Base-by-base conservation (phyloP, 345 rosid genomes). In the Geranium rotundifolium region DNA sequence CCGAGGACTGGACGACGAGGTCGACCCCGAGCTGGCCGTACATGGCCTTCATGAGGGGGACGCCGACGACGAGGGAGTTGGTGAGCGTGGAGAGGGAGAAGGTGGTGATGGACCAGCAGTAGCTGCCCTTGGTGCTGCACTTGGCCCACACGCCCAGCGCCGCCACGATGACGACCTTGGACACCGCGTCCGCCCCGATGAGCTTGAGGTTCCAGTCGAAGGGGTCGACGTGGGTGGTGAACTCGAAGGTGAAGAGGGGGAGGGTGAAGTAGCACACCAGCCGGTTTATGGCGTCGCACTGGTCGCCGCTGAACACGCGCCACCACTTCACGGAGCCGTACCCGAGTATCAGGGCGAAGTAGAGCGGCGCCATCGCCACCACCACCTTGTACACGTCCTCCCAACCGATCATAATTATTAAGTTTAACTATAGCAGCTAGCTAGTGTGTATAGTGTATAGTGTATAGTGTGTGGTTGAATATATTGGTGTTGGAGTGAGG, bases 241-340 rank as follows among this genome's bases (percentile, higher is more conserved):
- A 85, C 69, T 92, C 83, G 58, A 87, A 72, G 67, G 89, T 69
- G 75, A 87, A 89, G 23, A 92, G 77, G 0, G 98, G 98, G 23
- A 89, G 70, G 39, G 95, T 89, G 80, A 92, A 92, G 59, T 77
- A 92, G 67, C 88, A 89, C 17, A 87, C 91, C 2, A 91, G 68
- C 7, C 85, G 78, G 80, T 87, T 91, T 19, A 91, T 76, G 2
- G 92, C 96, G 5, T 81, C 90, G 19, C 95, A 80, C 69, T 91
- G 92, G 3, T 91, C 98, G 2, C 78, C 75, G 0, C 79, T 77
- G 70, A 91, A 84, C 17, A 89, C 74, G 14, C 70, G 69, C 98
- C 98, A 89, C 98, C 98, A 91, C 71, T 71, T 81, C 29, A 89
- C 89, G 0, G 98, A 91, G 6, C 93, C 96, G 19, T 91, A 91